Evolutionary conservation across 805 yeast genomes (phyloP).

Genomic region (Yarrowia phangngaensis): DNA sequence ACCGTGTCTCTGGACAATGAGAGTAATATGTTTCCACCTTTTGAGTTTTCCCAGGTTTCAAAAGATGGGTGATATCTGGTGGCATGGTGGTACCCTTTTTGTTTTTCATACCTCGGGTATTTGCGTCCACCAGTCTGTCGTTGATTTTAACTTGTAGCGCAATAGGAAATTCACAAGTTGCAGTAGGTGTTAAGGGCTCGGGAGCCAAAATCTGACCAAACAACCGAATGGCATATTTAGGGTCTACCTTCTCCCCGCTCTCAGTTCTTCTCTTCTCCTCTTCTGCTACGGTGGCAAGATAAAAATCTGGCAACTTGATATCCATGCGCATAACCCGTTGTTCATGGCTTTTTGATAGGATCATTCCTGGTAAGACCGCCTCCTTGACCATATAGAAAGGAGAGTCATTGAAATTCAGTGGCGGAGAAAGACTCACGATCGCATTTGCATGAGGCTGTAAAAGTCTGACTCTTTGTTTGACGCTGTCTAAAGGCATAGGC

Average conservation of each 20-base stretch:
- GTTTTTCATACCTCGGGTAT: conserved; percentile 71
- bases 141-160: conserved; percentile 69
- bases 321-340: conserved; percentile 6
- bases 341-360: not conserved
- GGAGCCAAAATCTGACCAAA: conserved; percentile 41
- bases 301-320: conserved; percentile 8
- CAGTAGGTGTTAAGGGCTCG: not conserved
- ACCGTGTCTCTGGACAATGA: conserved; percentile 5
- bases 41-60: conserved; percentile 32
- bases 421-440: conserved; percentile 7
- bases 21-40: conserved; percentile 9
- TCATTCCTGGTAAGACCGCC: conserved; percentile 6
- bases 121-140: conserved; percentile 47
- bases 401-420: not conserved
- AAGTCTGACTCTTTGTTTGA: not conserved
- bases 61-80: conserved; percentile 61
- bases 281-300: not conserved
- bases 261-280: conserved; percentile 2
- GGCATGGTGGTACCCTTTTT: conserved; percentile 77
- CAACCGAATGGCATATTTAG: conserved; percentile 28
- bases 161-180: conserved; percentile 50
- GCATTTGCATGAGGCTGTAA: not conserved
- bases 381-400: conserved; percentile 14
- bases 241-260: conserved; percentile 3
- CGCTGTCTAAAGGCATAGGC: not conserved